phyloP scores from a whole-genome alignment of 805 yeast genomes.

The Saturnispora ahearnii region DNA sequence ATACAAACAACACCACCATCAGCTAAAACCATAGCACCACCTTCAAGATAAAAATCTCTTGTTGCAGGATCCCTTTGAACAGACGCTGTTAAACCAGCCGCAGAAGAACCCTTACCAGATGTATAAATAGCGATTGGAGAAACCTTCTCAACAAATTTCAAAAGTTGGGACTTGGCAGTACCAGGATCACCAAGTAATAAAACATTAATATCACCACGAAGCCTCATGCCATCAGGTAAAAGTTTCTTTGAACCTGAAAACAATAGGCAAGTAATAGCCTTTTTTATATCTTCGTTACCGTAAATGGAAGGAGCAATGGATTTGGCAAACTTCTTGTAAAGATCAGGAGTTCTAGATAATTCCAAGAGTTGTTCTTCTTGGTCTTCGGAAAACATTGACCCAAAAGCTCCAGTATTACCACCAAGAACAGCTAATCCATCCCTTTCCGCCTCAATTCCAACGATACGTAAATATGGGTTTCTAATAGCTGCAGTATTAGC shows the following conservation, averaged over 20 bases:
- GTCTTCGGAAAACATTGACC: constrained; percentile 66
- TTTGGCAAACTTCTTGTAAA: constrained; percentile 74
- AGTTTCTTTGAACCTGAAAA: constrained; percentile 92
- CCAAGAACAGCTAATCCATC: constrained; percentile 39
- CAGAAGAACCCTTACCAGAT: constrained; percentile 98
- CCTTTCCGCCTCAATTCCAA: constrained; percentile 80
- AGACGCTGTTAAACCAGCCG: constrained; percentile 98
- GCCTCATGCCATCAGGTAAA: constrained; percentile 91
- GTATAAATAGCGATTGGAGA: constrained; percentile 94
- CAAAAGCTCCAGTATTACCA: constrained; percentile 22
- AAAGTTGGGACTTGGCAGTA: constrained; percentile 93
- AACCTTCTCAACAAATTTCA: constrained; percentile 91
- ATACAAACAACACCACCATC: constrained; percentile 99
- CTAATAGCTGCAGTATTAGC: constrained; percentile 74
- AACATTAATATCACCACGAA: constrained; percentile 96
- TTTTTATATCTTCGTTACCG: constrained; percentile 89
- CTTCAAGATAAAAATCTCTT: constrained; percentile 90
- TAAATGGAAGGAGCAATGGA: constrained; percentile 96
- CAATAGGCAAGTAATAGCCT: constrained; percentile 82
- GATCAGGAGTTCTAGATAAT: constrained; percentile 71
- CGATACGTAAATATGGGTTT: constrained; percentile 79
- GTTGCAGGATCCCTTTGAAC: constrained; percentile 88
- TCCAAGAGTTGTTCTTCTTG: constrained; percentile 88
- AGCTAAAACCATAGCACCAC: constrained; percentile 99
- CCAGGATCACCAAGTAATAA: constrained; percentile 96